Percentiles rank a stretch among this genome's conserved stretches.
phyloP scores from a whole-genome alignment of 192 early-diverging fungal species.

The Phycomyces nitens region DNA sequence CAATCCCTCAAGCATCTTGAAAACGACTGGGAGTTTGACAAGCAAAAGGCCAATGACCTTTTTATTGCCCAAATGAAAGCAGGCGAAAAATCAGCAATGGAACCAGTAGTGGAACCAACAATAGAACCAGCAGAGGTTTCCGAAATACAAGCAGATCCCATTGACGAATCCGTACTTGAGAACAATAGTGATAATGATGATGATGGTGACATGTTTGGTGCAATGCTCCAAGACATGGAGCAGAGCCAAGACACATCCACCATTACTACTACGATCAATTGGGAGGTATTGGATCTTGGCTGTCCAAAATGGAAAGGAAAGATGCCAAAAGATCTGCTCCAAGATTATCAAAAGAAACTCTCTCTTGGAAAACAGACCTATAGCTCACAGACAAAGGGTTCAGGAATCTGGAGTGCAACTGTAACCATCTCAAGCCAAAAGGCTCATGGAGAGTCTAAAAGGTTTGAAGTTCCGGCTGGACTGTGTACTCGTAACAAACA shows the following conservation, averaged over 20 bases:
- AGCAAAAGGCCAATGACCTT: constrained; percentile 4
- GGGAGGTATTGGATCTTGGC: constrained; percentile 6
- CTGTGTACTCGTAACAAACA: neutral
- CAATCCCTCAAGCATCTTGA: constrained; percentile 34
- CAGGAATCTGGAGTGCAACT: constrained; percentile 4
- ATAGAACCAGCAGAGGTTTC: too few species aligned
- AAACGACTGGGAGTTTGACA: constrained; percentile 39
- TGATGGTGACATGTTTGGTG: constrained; percentile 30
- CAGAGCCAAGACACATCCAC: neutral
- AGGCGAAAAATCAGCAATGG: neutral
- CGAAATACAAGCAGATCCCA: too few species aligned
- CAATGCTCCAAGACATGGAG: constrained; percentile 12
- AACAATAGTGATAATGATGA: constrained; percentile 26
- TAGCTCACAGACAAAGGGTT: neutral
- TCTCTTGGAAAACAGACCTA: neutral
- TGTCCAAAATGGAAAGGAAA: constrained; percentile 19
- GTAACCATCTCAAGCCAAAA: constrained; percentile 10
- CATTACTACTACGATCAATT: neutral
- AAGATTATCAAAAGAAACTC: constrained; percentile 17
- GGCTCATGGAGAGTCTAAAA: neutral
- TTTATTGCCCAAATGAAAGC: neutral
- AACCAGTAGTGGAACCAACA: neutral
- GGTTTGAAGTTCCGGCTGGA: neutral
- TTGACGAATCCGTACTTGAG: too few species aligned
- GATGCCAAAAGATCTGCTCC: constrained; percentile 13